Conservation (phyloP, 106 monocot genomes). For the Apostasia shenzhenica region DNA sequence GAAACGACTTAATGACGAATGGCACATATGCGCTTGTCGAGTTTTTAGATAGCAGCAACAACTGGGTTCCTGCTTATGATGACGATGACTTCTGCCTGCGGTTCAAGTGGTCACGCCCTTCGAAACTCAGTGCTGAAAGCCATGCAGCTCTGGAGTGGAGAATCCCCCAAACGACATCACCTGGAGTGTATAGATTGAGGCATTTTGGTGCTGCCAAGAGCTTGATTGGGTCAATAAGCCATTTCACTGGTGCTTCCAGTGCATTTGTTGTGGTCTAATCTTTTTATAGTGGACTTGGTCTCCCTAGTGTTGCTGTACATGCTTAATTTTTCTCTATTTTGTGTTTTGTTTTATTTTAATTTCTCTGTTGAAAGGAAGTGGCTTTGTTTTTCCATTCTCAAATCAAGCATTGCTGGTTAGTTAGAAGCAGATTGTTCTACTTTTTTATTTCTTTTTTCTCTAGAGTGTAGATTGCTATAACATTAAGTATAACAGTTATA, state of each 20-base stretch:
- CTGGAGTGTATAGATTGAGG: conserved; percentile 70
- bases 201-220: conserved; percentile 83
- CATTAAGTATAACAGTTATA: too few relatives aligned
- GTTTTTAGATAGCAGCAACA: conserved; percentile 24
- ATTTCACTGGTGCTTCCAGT: conserved; percentile 67
- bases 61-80: conserved; percentile 70
- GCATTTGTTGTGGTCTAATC: conserved; percentile 61
- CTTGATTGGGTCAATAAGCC: conserved; percentile 53
- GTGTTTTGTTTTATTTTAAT: background rate
- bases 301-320: too few relatives aligned
- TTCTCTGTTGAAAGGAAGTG: background rate
- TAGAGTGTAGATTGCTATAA: too few relatives aligned
- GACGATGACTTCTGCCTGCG: conserved; percentile 77
- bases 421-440: too few relatives aligned
- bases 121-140: conserved; percentile 50
- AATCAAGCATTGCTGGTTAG: too few relatives aligned
- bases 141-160: conserved; percentile 74
- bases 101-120: conserved; percentile 76
- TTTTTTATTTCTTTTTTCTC: too few relatives aligned
- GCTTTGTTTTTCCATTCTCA: too few relatives aligned
- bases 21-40: conserved; percentile 80
- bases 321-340: too few relatives aligned
- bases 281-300: background rate
- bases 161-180: conserved; percentile 34
- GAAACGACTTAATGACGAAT: conserved; percentile 78